Percentiles rank a stretch among this genome's conserved stretches.
phyloP scores from a whole-genome alignment of 2,329 filamentous ascomycete genomes.

The Apiospora kogelbergensis region DNA sequence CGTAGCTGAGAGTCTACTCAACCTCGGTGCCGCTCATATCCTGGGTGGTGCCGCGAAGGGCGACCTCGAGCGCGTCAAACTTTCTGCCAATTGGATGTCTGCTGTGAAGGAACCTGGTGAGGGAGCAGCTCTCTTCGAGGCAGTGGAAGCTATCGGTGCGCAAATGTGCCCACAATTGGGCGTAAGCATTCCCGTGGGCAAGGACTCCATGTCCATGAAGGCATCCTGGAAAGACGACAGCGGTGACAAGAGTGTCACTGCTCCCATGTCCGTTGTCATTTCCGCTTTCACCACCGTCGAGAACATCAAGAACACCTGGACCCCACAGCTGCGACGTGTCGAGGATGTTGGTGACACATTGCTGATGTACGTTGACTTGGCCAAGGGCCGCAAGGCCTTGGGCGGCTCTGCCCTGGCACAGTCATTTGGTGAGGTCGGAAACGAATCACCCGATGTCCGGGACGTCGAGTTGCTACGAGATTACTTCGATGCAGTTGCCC shows the following conservation, averaged over 20 bases:
- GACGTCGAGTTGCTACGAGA: conserved; percentile 80
- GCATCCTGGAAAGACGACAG: conserved; percentile 84
- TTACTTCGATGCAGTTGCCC: conserved; percentile 82
- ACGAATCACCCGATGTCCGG: conserved; percentile 82
- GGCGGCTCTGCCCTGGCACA: conserved; percentile 92
- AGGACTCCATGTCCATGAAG: conserved; percentile 99
- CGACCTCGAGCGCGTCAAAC: conserved; percentile 74
- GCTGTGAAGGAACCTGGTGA: conserved; percentile 93
- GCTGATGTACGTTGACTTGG: conserved; percentile 88
- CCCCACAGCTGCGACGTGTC: conserved; percentile 76
- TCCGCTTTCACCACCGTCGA: conserved; percentile 86
- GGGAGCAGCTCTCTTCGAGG: conserved; percentile 88
- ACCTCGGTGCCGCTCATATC: conserved; percentile 66
- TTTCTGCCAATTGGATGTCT: conserved; percentile 99
- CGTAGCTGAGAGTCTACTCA: conserved; percentile 90
- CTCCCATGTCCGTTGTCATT: conserved; percentile 87
- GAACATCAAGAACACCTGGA: conserved; percentile 87
- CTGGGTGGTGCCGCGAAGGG: conserved; percentile 42
- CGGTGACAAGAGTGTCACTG: conserved; percentile 80
- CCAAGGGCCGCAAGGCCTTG: conserved; percentile 74
- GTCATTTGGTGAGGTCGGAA: conserved; percentile 80
- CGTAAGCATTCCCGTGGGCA: conserved; percentile 92
- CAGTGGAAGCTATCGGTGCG: conserved; percentile 89
- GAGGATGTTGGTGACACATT: conserved; percentile 89
- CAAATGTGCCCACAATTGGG: conserved; percentile 88